phyloP scores from a whole-genome alignment of 2,329 filamentous ascomycete genomes.

The Fusarium ramigenum region DNA sequence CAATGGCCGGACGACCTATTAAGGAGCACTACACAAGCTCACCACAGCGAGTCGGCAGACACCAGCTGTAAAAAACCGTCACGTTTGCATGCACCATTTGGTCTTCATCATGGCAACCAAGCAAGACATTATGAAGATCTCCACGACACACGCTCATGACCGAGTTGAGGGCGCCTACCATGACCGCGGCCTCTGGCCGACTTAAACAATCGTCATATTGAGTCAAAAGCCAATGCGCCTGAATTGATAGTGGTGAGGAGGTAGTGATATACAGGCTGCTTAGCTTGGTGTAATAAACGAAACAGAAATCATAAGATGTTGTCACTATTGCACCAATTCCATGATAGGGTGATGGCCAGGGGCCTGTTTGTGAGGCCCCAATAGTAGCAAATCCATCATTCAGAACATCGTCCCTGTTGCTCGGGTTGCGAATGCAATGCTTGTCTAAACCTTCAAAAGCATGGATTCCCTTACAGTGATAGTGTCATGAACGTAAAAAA shows the following conservation, averaged over 20 bases:
- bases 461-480: slow-evolving; percentile 31
- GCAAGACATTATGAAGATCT: slow-evolving; percentile 8
- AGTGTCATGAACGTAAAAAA: slow-evolving; percentile 6
- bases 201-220: slow-evolving; percentile 22
- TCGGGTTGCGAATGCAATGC: slow-evolving; percentile 24
- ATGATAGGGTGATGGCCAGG: slow-evolving; percentile 5
- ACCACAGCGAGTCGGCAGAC: slow-evolving; percentile 34
- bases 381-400: slow-evolving; percentile 17
- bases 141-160: neutral
- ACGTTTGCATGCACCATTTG: slow-evolving; percentile 16
- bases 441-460: slow-evolving; percentile 25
- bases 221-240: slow-evolving; percentile 17
- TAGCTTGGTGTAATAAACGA: slow-evolving; percentile 13
- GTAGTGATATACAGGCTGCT: neutral
- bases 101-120: slow-evolving; percentile 16
- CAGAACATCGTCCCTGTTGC: slow-evolving; percentile 11
- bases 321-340: slow-evolving; percentile 15
- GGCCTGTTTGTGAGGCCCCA: slow-evolving; percentile 17
- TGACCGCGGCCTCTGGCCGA: slow-evolving; percentile 24
- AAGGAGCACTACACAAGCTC: slow-evolving; percentile 32
- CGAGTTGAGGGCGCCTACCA: slow-evolving; percentile 4
- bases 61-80: slow-evolving; percentile 30
- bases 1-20: slow-evolving; percentile 9
- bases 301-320: slow-evolving; percentile 34
- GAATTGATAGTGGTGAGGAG: slow-evolving; percentile 2